Base-by-base conservation (phyloP, 2,329 filamentous ascomycete species). In the Stachybotrys chartarum region DNA sequence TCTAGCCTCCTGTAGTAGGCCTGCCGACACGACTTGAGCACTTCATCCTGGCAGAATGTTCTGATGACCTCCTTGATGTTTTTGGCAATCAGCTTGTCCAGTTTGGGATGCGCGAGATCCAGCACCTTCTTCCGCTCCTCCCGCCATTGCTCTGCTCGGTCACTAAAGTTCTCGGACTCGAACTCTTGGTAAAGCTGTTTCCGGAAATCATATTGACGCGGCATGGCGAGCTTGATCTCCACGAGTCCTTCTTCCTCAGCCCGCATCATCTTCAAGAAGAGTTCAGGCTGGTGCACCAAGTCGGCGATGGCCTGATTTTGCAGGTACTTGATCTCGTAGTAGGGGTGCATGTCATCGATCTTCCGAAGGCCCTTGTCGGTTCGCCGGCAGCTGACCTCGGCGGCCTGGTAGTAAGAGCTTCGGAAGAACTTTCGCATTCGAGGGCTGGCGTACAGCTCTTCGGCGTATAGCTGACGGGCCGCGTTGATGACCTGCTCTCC, bases 271-370 rank as follows among this genome's bases (percentile, higher is more conserved):
- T 95, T 93, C 55, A 99, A 76, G 69, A 94, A 99, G 30, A 96
- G 78, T 60, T 97, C 92, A 1, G 94, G 94, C 54, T 89, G 86
- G 53, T 85, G 84, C 3, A 91, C 88, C 57, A 97, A 82, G 61
- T 94, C 88, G 47, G 78, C 77, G 58, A 97, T 88, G 7, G 90
- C 89, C 71, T 97, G 92, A 64, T 94, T 91, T 60, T 91, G 85
- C 18, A 99, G 79, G 64, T 99, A 99, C 72, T 99, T 96, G 76
- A 99, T 90, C 71, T 97, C 94, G 68, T 97, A 97, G 71, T 95
- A 97, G 0, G 91, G 91, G 66, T 97, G 92, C 30, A 94, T 86
- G 58, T 97, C 93, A 63, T 96, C 92, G 62, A 99, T 97, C 66
- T 90, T 90, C 56, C 90, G 88, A 54, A 97, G 76, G 31, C 94